Evolutionary conservation across 2,329 filamentous ascomycete species (phyloP), one percentile per base, ranked within the genome.

Genomic region (Lachnellula arida): DNA sequence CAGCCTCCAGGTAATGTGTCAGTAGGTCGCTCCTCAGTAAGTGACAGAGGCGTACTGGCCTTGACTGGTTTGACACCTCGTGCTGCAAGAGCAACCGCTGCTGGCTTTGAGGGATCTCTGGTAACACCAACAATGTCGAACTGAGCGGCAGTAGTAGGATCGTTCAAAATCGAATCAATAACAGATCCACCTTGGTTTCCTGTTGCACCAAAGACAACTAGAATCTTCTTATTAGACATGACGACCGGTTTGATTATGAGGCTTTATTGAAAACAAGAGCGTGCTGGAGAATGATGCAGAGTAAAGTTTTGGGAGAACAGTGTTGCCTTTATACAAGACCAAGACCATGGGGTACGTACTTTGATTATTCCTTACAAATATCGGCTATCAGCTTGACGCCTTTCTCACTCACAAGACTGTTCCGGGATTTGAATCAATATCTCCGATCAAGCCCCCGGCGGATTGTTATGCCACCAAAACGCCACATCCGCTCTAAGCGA

Each of bases 1-100:
- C 73, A 2, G 73, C 63, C 60, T 63, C 8, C 11, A 12, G 28
- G 19, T 32, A 5, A 34, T 22, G 32, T 37, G n/a, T 34, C 11
- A 49, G 32, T 14, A 11, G 25, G 22, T 47, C n/a, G 12, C 28
- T 28, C 19, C 15, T n/a, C 4, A 14, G 19, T 25, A 22, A 25
- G 39, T 19, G 15, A 5, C 9, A 25, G 5, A 25, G 19, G 19
- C 22, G 5, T 14, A 17, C 15, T 19, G 5, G 19, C 42, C 42
- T 44, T 44, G n/a, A 44, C 42, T 19, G 14, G 42, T 22, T 23
- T 44, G n/a, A 44, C 42, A 44, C 42, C 42, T 44, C 42, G 42
- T 14, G 8, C 19, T 19, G n/a, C 42, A 19, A 44, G 42, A 22
- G 42, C 42, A 22, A 44, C 19, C n/a, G 42, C 42, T 14, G 42